Evolutionary conservation across 2,329 filamentous ascomycete species (phyloP), one percentile per base, ranked within the genome.

Genomic region (Purpureocillium lavendulum): DNA sequence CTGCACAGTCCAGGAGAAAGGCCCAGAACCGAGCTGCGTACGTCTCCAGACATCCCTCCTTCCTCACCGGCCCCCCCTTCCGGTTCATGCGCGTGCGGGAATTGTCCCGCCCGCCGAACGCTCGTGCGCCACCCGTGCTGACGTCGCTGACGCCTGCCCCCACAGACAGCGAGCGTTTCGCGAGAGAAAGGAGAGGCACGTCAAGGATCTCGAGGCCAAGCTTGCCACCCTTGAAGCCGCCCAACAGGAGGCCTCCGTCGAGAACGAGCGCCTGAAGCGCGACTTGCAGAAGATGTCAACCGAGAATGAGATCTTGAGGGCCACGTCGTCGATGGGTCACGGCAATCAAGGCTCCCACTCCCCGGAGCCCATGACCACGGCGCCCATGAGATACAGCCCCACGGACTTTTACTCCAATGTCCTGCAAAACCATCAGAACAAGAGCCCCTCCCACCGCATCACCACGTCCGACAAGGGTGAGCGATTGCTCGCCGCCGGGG

Each of bases 181-280:
- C 44, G 90, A 97, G 63, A 83, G 90, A 50, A 97, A 97, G 62
- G 90, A 97, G 60, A 83, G 82, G 42, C 89, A 94, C 55, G 88
- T 97, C 46, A 89, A 89, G 59, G 88, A 97, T 45, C 80, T 97
- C 17, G 89, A 97, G 63, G 77, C 80, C 41, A 92, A 94, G 59
- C 79, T 97, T 21, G 82, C 77, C 36, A 73, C 70, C 36, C 77
- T 96, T 26, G 84, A 94, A 57, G 78, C 80, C 43, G 79, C 81
- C 36, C 84, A 86, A 38, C 75, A 80, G 40, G 73, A 77, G 28
- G 75, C 92, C 1, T 75, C 81, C 31, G 77, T 81, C 33, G 89
- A 96, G 59, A 96, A 96, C 56, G 86, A 94, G 60, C 80, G 83
- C 28, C 69, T 97, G 21, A 90, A 87, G 62, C 78, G 84, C 15